Conservation (phyloP, 192 early-diverging fungal species). For the Linnemannia exigua region DNA sequence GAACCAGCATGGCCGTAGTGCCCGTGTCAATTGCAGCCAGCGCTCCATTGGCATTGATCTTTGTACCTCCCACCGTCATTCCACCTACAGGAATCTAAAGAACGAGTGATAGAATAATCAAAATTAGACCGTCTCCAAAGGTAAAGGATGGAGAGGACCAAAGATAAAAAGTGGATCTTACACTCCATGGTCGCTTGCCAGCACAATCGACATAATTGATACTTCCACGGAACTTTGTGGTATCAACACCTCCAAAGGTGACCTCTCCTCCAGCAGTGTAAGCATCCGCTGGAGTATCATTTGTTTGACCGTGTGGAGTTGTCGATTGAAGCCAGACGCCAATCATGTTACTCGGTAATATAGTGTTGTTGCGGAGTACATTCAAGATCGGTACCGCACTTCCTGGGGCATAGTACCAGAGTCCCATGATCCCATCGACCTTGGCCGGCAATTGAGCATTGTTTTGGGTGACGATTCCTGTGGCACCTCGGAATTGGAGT, state of each 20-base stretch:
- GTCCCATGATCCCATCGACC: conserved; percentile 44
- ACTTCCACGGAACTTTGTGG: conserved; percentile 16
- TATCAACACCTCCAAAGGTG: conserved; percentile 47
- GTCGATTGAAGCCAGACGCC: conserved; percentile 26
- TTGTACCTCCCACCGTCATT: conserved; percentile 24
- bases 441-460: conserved; percentile 2
- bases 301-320: background rate
- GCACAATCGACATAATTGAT: conserved; percentile 38
- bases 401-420: conserved; percentile 23
- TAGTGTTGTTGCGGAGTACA: conserved; percentile 13
- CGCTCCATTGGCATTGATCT: background rate
- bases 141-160: no score
- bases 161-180: conserved; percentile 1
- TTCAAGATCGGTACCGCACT: conserved; percentile 24
- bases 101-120: background rate
- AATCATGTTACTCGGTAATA: conserved; percentile 16
- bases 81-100: conserved; percentile 32
- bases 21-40: conserved; percentile 69
- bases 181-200: conserved; percentile 33
- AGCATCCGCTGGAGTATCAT: background rate
- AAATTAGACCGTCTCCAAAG: background rate
- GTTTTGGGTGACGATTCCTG: conserved; percentile 22
- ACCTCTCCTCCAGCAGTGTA: conserved; percentile 37
- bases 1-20: conserved; percentile 68
- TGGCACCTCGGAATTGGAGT: conserved; percentile 14